Conservation (phyloP, 164 flowering plant species). For the Aristolochia californica region DNA sequence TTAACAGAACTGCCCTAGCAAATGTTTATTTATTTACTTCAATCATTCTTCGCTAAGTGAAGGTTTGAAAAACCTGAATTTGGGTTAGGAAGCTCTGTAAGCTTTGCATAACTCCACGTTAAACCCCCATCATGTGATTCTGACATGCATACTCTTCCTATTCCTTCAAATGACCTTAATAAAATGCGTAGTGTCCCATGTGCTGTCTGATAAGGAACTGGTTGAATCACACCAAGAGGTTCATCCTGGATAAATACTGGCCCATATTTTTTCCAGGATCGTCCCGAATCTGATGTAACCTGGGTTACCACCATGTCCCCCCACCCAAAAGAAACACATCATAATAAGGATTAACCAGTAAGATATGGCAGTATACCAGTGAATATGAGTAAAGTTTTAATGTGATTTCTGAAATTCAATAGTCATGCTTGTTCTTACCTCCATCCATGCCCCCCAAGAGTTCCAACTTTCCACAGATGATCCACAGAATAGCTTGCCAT, state of each 20-base stretch:
- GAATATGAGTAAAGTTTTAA: background rate
- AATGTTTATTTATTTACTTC: too few species aligned
- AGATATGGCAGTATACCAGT: background rate
- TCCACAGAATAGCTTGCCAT: conserved; percentile 75
- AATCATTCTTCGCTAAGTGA: too few species aligned
- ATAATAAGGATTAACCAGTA: background rate
- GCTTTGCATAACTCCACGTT: conserved; percentile 62
- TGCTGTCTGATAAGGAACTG: conserved; percentile 71
- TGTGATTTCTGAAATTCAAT: background rate
- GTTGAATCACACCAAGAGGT: conserved; percentile 76
- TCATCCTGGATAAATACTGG: conserved; percentile 53
- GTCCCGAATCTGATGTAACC: conserved; percentile 71
- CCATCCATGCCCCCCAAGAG: conserved; percentile 97
- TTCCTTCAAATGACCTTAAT: conserved; percentile 52
- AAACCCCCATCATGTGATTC: conserved; percentile 78
- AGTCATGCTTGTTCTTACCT: conserved; percentile 31
- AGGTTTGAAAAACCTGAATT: conserved; percentile 54
- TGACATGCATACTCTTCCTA: conserved; percentile 67
- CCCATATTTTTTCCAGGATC: conserved; percentile 73
- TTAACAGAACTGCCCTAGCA: too few species aligned
- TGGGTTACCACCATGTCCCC: conserved; percentile 11
- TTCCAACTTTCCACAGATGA: conserved; percentile 98
- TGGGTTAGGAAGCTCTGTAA: conserved; percentile 76
- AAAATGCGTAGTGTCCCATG: conserved; percentile 64
- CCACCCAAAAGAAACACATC: background rate